These are phyloP conservation scores for Alloteropsis angusta DNA, from an alignment of 202 grass and related monocot genomes.

Conservation along the genomic window DNA sequence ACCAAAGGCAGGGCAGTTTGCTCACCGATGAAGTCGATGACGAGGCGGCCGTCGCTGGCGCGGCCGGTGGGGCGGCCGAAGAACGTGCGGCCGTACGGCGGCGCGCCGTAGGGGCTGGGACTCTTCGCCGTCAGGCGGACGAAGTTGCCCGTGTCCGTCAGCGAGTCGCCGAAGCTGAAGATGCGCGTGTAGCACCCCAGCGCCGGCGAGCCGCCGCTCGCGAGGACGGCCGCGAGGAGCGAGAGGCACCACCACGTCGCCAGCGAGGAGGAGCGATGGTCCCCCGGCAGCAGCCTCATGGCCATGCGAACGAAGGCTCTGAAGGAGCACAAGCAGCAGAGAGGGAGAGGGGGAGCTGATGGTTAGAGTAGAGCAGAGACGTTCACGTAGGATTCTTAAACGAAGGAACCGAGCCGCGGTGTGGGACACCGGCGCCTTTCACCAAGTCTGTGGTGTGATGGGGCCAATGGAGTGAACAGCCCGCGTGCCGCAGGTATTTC, in stretches of 20 bases:
- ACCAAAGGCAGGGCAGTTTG: not conserved
- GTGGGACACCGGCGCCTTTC: not conserved
- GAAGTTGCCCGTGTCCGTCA: conserved; percentile 56
- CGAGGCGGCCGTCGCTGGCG: conserved; percentile 48
- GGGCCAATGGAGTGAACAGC: not conserved
- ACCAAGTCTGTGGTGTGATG: not conserved
- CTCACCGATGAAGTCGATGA: conserved; percentile 69
- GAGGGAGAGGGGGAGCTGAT: not conserved
- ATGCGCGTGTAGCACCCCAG: conserved; percentile 45
- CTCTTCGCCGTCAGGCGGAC: conserved; percentile 23
- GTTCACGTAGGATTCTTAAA: not conserved
- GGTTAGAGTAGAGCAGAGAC: not conserved
- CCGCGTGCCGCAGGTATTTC: conserved; percentile 1
- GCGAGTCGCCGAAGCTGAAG: conserved; percentile 66
- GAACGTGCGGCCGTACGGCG: conserved; percentile 49
- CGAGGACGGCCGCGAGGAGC: not conserved
- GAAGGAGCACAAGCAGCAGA: not conserved
- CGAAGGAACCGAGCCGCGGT: too few species aligned
- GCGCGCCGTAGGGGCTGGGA: conserved; percentile 24
- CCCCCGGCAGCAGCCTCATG: conserved; percentile 3
- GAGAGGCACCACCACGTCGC: conserved; percentile 7
- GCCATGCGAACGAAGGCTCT: not conserved
- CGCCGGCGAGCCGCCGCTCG: not conserved
- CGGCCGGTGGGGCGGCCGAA: conserved; percentile 47
- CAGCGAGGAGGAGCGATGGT: not conserved